phyloP scores from a whole-genome alignment of 2,329 filamentous ascomycete species.

The Chalaropsis ovoidea region DNA sequence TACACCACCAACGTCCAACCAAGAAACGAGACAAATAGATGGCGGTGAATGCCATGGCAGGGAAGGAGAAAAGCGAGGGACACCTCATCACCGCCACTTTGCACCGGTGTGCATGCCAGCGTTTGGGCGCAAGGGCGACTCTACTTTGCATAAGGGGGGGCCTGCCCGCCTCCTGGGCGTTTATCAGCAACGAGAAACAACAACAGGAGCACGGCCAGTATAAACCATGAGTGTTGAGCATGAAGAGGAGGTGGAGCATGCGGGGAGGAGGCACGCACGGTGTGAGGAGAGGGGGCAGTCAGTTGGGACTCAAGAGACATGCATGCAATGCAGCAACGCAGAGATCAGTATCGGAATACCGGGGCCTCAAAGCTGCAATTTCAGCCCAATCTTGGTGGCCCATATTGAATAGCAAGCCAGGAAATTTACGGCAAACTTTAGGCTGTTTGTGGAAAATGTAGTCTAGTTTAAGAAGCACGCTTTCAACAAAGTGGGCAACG shows the following conservation, averaged over 20 bases:
- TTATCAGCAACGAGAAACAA: not conserved
- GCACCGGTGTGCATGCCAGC: not conserved
- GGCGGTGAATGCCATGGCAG: slow-evolving; percentile 6
- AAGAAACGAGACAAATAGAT: not conserved
- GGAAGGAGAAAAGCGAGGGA: not conserved
- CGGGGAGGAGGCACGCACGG: not conserved
- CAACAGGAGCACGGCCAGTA: not conserved
- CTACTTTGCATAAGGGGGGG: slow-evolving; percentile 2
- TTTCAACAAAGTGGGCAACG: slow-evolving; percentile 12
- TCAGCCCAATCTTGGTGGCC: not conserved
- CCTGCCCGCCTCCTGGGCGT: not conserved
- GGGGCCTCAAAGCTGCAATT: not conserved
- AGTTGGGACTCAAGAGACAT: slow-evolving; percentile 4
- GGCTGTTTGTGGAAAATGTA: not conserved
- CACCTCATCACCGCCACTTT: slow-evolving; percentile 16
- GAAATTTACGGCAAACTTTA: not conserved
- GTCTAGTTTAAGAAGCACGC: accelerated
- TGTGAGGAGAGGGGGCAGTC: not conserved
- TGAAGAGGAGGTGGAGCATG: slow-evolving; percentile 2
- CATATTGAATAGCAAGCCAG: no score
- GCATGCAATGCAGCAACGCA: not conserved
- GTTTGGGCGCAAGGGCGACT: not conserved
- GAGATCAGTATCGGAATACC: not conserved
- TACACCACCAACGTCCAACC: not conserved
- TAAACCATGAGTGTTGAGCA: not conserved